These are phyloP conservation scores for Rhodamnia rubescens DNA, from an alignment of 345 rosid genomes.

Conservation along the genomic window DNA sequence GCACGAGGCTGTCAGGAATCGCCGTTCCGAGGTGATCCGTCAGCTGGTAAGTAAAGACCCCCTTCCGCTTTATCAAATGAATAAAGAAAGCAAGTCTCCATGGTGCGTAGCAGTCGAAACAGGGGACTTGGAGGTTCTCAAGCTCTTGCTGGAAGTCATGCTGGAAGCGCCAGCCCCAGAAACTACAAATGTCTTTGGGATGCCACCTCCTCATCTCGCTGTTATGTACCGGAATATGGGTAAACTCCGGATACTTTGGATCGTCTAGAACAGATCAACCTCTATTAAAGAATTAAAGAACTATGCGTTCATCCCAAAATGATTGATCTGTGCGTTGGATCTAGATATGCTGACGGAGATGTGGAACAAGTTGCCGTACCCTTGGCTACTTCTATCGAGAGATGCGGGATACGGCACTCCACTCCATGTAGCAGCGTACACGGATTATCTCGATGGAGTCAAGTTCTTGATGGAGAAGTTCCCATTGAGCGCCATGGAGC, in stretches of 20 bases:
- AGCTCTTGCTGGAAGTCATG: not conserved
- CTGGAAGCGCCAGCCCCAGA: not conserved
- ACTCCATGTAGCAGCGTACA: not conserved
- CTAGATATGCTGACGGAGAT: not conserved
- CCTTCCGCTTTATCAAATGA: fast-evolving
- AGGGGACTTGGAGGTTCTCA: not conserved
- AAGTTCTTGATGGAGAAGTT: not conserved
- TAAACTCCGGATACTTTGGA: not conserved
- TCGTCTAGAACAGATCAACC: not conserved
- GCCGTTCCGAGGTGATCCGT: not conserved
- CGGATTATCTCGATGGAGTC: not conserved
- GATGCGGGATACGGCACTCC: not conserved
- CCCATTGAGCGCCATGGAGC: not conserved
- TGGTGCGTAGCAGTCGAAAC: not conserved
- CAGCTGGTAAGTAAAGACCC: not conserved
- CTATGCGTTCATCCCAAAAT: not conserved
- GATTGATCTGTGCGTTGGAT: not conserved
- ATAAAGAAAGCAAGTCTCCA: not conserved
- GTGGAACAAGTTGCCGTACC: not conserved
- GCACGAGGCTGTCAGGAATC: not conserved
- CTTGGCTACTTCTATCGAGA: not conserved
- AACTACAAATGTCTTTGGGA: not conserved
- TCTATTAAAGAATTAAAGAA: not conserved
- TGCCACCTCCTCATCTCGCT: not conserved
- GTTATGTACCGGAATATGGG: not conserved